These are phyloP conservation scores for Flaveria bidentis DNA, from an alignment of 129 eudicot species.

Conservation along the genomic window DNA sequence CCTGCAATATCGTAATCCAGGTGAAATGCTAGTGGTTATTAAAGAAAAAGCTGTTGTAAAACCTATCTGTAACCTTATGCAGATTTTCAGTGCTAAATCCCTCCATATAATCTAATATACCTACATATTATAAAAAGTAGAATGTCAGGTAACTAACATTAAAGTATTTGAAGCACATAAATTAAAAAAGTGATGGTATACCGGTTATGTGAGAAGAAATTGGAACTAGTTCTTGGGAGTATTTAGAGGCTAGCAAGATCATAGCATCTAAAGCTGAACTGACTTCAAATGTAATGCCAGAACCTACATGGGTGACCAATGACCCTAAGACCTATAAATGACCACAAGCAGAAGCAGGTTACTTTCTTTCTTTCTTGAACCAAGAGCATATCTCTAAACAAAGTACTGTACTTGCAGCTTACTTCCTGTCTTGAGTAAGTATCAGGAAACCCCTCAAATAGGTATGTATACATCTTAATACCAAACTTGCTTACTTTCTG, in stretches of 20 bases:
- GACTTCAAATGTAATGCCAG: slow-evolving; percentile 68
- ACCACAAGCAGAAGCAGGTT: slow-evolving; percentile 8
- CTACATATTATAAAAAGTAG: slow-evolving; percentile 33
- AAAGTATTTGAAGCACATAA: not conserved
- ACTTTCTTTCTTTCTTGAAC: slow-evolving; percentile 1
- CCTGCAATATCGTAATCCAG: slow-evolving; percentile 39
- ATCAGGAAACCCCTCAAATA: slow-evolving; percentile 72
- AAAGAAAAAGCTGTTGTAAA: slow-evolving; percentile 1
- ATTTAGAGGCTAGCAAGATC: slow-evolving; percentile 67
- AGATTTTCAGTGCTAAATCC: slow-evolving; percentile 62
- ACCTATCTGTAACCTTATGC: slow-evolving; percentile 56
- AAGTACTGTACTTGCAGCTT: slow-evolving; percentile 31
- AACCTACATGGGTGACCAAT: slow-evolving; percentile 77
- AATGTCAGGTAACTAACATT: slow-evolving; percentile 14
- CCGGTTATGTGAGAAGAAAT: slow-evolving; percentile 74
- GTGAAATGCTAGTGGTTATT: slow-evolving; percentile 23
- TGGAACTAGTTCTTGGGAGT: slow-evolving; percentile 62
- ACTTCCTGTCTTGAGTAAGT: slow-evolving; percentile 83
- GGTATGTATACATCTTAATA: slow-evolving; percentile 54
- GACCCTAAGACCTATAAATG: slow-evolving; percentile 67
- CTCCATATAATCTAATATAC: slow-evolving; percentile 83
- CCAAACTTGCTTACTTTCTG: slow-evolving; percentile 61
- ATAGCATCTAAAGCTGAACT: slow-evolving; percentile 74
- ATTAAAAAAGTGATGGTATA: slow-evolving; percentile 30
- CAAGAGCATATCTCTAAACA: slow-evolving; percentile 9